Percentiles rank a stretch among this genome's conserved stretches.
Conservation (phyloP, 257 asterid species). For the Echites panduratus region DNA sequence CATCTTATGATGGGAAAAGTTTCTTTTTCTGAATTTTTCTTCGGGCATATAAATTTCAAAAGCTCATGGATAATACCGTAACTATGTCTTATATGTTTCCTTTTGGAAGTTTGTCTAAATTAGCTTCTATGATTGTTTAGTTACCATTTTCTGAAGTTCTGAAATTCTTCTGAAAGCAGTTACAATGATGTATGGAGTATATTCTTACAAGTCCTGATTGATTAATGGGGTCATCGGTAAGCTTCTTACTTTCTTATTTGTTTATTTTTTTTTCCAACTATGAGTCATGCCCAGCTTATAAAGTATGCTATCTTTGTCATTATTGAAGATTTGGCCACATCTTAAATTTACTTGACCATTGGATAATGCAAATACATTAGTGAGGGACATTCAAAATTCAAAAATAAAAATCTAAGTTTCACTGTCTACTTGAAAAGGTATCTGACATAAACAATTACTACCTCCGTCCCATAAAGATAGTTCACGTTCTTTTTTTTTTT, state of each 20-base stretch:
- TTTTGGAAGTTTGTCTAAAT: background rate
- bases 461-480: too few species aligned
- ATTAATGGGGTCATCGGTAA: slow-evolving; percentile 53
- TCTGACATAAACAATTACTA: background rate
- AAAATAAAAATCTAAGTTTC: background rate
- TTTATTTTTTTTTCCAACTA: background rate
- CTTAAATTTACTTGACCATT: background rate
- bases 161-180: slow-evolving; percentile 5
- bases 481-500: too few species aligned
- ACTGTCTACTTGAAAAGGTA: background rate
- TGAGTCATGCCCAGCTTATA: background rate
- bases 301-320: background rate
- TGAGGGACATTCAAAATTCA: background rate
- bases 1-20: background rate
- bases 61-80: background rate
- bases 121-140: background rate
- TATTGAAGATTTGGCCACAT: background rate
- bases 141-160: background rate
- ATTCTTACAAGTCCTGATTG: background rate
- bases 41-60: background rate
- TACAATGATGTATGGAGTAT: background rate
- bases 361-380: background rate
- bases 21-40: background rate
- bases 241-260: slow-evolving; percentile 24
- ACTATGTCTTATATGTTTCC: background rate